Conservation (phyloP, 2,329 filamentous ascomycete species). For the Ophioceras dolichostomum region DNA sequence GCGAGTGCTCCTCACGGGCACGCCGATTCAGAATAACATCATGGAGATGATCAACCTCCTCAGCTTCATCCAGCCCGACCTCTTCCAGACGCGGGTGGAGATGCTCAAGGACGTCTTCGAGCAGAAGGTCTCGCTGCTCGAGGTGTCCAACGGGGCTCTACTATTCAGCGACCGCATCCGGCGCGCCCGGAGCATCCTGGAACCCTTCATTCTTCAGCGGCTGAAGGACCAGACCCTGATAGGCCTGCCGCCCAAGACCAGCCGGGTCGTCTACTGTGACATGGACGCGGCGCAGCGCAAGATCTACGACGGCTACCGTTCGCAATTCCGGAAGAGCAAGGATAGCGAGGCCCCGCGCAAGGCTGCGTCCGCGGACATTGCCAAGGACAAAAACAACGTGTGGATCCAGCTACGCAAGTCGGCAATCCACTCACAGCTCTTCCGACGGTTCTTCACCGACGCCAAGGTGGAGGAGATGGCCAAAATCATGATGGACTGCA, state of each 20-base stretch:
- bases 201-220: conserved; percentile 85
- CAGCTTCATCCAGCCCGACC: conserved; percentile 80
- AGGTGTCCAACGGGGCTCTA: conserved; percentile 68
- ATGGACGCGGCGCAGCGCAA: conserved; percentile 60
- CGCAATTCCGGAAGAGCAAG: conserved; percentile 50
- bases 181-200: conserved; percentile 81
- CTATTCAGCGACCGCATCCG: conserved; percentile 79
- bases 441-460: conserved; percentile 70
- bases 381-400: conserved; percentile 52
- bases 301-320: conserved; percentile 57
- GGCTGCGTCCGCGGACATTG: conserved; percentile 23
- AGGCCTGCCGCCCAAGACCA: conserved; percentile 70
- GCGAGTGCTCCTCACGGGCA: conserved; percentile 78
- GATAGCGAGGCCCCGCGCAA: conserved; percentile 14
- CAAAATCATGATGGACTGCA: conserved; percentile 60
- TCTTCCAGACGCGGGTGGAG: conserved; percentile 68
- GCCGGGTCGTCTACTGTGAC: conserved; percentile 68
- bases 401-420: conserved; percentile 90
- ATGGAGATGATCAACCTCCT: conserved; percentile 83
- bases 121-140: conserved; percentile 75
- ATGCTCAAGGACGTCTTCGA: conserved; percentile 82
- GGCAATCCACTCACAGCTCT: conserved; percentile 82
- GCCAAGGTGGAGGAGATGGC: conserved; percentile 59
- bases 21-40: conserved; percentile 88
- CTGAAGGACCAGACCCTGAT: conserved; percentile 88